phyloP scores from a whole-genome alignment of 148 eudicot species.

The Silene conica region DNA sequence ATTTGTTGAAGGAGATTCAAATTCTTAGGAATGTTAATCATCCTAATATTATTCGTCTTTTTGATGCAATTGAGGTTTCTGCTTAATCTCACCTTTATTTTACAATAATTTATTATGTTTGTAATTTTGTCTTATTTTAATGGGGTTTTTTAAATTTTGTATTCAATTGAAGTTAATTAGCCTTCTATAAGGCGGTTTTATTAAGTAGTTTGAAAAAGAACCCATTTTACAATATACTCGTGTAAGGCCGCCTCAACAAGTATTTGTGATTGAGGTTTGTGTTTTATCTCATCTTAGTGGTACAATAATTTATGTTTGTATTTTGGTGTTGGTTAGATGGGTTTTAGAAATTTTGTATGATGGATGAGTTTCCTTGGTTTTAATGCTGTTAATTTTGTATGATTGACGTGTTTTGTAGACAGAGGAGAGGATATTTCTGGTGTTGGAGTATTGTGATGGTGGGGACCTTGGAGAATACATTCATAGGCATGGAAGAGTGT shows the following conservation, averaged over 20 bases:
- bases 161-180: no score
- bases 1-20: conserved; percentile 48
- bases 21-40: conserved; percentile 41
- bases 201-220: no score
- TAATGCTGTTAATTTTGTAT: not conserved
- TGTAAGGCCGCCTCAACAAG: no score
- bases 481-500: conserved; percentile 44
- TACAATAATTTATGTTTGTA: not conserved
- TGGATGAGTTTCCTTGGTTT: not conserved
- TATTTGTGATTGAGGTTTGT: no score
- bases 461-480: conserved; percentile 52
- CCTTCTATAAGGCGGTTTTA: no score
- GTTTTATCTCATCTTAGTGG: not conserved
- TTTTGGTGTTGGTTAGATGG: not conserved
- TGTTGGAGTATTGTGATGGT: conserved; percentile 55
- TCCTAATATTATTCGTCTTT: conserved; percentile 49
- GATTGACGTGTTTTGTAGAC: conserved; percentile 27
- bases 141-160: not conserved
- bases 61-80: conserved; percentile 46
- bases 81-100: no score
- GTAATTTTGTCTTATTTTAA: not conserved
- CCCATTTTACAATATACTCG: no score
- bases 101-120: not conserved
- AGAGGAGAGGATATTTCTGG: conserved; percentile 41
- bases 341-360: not conserved